Percentiles rank a stretch among this genome's conserved stretches.
Conservation (phyloP, 306 rosid species). For the Trichosanthes truncata region DNA sequence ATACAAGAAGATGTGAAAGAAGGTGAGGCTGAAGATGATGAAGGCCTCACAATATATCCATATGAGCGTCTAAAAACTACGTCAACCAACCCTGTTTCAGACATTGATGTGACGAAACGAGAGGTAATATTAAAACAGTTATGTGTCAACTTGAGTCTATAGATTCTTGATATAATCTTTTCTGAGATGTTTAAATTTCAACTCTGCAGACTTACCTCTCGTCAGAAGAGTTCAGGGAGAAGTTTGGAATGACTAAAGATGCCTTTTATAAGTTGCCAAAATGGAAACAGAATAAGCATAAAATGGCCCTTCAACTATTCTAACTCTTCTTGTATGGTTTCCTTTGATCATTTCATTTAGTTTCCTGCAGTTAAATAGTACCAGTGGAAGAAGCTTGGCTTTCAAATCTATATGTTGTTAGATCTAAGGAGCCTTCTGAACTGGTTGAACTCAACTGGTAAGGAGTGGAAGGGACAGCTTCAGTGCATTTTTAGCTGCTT, state of each 20-base stretch:
- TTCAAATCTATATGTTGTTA: constrained; percentile 18
- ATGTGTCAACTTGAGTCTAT: background rate
- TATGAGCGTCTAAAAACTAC: constrained; percentile 56
- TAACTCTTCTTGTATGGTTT: constrained; percentile 27
- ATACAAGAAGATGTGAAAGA: constrained; percentile 80
- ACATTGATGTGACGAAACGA: constrained; percentile 85
- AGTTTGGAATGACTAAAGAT: constrained; percentile 57
- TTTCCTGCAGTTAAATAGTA: constrained; percentile 30
- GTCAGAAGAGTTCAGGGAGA: constrained; percentile 65
- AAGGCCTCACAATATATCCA: constrained; percentile 59
- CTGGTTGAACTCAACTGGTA: constrained; percentile 30
- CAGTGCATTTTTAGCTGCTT: constrained; percentile 72
- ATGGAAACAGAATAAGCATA: constrained; percentile 99
- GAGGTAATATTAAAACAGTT: constrained; percentile 47
- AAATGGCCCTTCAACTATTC: constrained; percentile 79
- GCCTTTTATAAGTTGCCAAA: constrained; percentile 78
- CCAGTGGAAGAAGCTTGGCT: constrained; percentile 43
- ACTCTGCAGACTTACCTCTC: constrained; percentile 76
- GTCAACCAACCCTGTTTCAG: constrained; percentile 51
- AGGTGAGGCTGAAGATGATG: constrained; percentile 81
- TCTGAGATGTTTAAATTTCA: constrained; percentile 25
- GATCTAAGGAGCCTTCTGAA: constrained; percentile 20
- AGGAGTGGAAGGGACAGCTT: constrained; percentile 65
- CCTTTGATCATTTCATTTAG: constrained; percentile 19
- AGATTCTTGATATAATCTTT: constrained; percentile 10